phyloP scores from a whole-genome alignment of 371 early-diverging fungal genomes.

The Apophysomyces trapeziformis region DNA sequence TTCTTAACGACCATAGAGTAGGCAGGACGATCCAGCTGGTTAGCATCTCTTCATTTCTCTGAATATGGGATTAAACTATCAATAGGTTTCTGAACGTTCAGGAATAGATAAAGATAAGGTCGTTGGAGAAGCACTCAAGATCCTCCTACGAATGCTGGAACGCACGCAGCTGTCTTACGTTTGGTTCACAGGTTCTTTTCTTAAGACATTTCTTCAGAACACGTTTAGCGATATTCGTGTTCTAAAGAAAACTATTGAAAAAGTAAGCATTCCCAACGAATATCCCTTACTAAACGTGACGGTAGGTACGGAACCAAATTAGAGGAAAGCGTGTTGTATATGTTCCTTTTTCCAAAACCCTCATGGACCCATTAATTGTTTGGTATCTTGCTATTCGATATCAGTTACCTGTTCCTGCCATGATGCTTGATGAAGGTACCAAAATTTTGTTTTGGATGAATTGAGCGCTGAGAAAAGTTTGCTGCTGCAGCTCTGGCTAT shows the following conservation, averaged over 20 bases:
- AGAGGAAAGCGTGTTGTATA: slow-evolving; percentile 29
- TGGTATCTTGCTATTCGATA: slow-evolving; percentile 41
- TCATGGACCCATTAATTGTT: slow-evolving; percentile 33
- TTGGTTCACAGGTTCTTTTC: slow-evolving; percentile 19
- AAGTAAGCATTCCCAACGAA: background rate
- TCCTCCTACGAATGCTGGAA: slow-evolving; percentile 32
- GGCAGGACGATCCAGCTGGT: slow-evolving; percentile 27
- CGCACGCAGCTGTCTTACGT: slow-evolving; percentile 40
- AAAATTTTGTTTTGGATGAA: background rate
- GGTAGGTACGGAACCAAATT: slow-evolving; percentile 9
- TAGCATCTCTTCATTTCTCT: background rate
- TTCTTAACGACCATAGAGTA: slow-evolving; percentile 32
- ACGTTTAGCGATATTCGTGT: slow-evolving; percentile 15
- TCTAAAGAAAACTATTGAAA: slow-evolving; percentile 4
- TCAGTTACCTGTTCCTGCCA: slow-evolving; percentile 32
- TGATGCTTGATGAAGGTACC: slow-evolving; percentile 29
- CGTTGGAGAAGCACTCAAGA: slow-evolving; percentile 25
- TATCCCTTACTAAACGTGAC: background rate
- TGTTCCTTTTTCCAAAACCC: slow-evolving; percentile 38
- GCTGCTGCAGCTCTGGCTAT: slow-evolving; percentile 24
- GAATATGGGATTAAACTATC: background rate
- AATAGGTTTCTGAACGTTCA: slow-evolving; percentile 28
- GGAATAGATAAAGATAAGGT: slow-evolving; percentile 31
- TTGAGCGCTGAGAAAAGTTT: background rate
- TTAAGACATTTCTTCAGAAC: background rate